Base-by-base conservation (phyloP, 768 basidiomycete species). In the Daedaleopsis sinensis region DNA sequence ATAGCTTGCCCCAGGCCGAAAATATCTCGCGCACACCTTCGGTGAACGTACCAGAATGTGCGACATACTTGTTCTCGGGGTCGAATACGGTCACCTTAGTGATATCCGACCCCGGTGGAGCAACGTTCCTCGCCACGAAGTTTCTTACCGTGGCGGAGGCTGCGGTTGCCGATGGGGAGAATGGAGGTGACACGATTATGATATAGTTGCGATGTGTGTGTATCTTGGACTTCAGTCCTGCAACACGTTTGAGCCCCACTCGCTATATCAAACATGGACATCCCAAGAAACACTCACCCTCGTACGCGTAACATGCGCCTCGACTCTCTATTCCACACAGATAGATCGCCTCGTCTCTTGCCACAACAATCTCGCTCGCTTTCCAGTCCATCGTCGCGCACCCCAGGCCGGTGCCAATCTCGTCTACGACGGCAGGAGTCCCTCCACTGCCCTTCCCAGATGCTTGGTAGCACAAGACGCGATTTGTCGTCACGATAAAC, bases 281-380 rank as follows among this genome's bases (percentile, higher is more conserved):
- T 36, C 12, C 3, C 27, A 32, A 32, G 9, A 43, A 24, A 1
- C 27, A 58, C 74, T 53, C 57, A 91, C 96, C 96, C 80, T 98
- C 97, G 69, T 95, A 94, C 0, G 95, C 95, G 70, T 88, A 94
- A 56, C 91, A 94, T 0, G 89, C 83, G 5, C 92, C 90, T 60
- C 94, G 78, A 5, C 91, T 93, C 18, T 95, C 92, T 0, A 84
- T 82, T 0, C 89, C 87, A 68, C 92, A 94, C 9, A 91, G 79
- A 67, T 96, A 96, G 23, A 98, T 88, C 4, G 94, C 96, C 68
- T 98, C 97, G 49, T 97, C 92, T 59, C 91, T 76, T 0, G 94
- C 96, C 1, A 98, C 82, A 13, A 94, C 84, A 67, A 98, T 87
- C 68, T 91, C 87, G 46, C 78, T 79, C n/a, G 79, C 78, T 38